Evolutionary conservation across 2,329 filamentous ascomycete species (phyloP), one percentile per base, ranked within the genome.

Genomic region (Fusarium domesticum): DNA sequence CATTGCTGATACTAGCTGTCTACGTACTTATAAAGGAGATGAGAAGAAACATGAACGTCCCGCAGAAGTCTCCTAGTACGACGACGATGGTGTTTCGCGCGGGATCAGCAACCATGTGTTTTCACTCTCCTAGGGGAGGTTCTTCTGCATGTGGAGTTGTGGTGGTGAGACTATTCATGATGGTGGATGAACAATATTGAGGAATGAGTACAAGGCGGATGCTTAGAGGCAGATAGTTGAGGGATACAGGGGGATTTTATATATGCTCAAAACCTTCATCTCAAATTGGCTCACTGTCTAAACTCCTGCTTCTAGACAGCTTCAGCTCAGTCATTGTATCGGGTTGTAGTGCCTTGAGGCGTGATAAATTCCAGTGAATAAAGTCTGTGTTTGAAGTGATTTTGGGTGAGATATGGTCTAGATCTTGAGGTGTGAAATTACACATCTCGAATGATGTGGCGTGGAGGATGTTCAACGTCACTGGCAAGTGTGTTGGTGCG

Each of bases 1-100:
- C 42, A 43, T 66, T 64, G 48, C 62, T 61, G 44, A 61, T 42
- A 41, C 69, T 49, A 30, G 67, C 68, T 12, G 69, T 64, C 45
- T 71, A 65, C 0, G 70, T 58, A 20, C 70, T 69, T n/a, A 68
- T 62, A 43, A 69, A 73, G 28, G 69, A 54, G 42, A 71, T 62
- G 36, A 77, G 70, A 1, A 78, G 65, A 59, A 78, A 78, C 60
- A 77, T 67, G 49, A 78, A 77, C 2, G 75, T 78, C 41, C 75
- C 75, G 50, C 72, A 70, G 36, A 78, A 75, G 61, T 78, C 75
- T 44, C 71, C 73, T 17, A 75, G 48, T 28, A 70, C 58, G 14
- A 73, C 66, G 34, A 73, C 63, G 12, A 70, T 43, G 18, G 67
- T 58, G 41, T 72, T 71, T 16, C 64, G 57, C 6, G 47, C 23